These are phyloP conservation scores for Saturnispora hagleri DNA, from an alignment of 805 yeast species.

Conservation along the genomic window DNA sequence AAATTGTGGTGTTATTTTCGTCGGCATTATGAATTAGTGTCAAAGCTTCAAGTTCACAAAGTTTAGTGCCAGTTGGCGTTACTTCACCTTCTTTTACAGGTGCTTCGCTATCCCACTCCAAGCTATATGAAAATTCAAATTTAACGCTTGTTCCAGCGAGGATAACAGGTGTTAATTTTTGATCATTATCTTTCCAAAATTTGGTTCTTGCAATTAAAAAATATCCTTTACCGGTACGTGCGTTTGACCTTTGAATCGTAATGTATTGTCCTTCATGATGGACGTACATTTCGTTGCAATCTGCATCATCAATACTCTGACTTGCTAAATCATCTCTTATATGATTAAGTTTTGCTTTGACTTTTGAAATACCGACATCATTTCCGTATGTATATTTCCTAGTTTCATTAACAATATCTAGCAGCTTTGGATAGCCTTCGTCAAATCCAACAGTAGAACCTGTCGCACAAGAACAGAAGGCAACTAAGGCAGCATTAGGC, in stretches of 20 bases:
- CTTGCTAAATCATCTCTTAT: conserved; percentile 50
- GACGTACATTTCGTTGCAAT: conserved; percentile 77
- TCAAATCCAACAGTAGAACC: conserved; percentile 94
- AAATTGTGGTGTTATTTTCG: conserved; percentile 41
- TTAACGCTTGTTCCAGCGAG: conserved; percentile 53
- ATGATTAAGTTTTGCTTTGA: conserved; percentile 51
- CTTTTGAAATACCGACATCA: conserved; percentile 81
- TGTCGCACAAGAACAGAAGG: conserved; percentile 86
- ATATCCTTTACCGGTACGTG: conserved; percentile 81
- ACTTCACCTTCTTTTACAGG: conserved; percentile 22
- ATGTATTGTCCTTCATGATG: conserved; percentile 91
- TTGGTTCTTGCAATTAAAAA: conserved; percentile 82
- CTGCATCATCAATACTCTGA: conserved; percentile 45
- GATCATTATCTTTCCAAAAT: conserved; percentile 43
- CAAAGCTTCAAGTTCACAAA: conserved; percentile 46
- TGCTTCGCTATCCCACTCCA: conserved; percentile 30
- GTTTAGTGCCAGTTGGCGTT: conserved; percentile 57
- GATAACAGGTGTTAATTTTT: conserved; percentile 46
- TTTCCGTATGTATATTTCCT: conserved; percentile 47
- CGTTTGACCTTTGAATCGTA: conserved; percentile 79
- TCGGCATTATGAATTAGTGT: conserved; percentile 34
- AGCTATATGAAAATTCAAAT: conserved; percentile 48
- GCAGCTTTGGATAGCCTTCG: conserved; percentile 74
- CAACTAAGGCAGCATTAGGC: conserved; percentile 90
- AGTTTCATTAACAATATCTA: conserved; percentile 72